These are phyloP conservation scores for Solanum bulbocastanum DNA, from an alignment of 257 asterid species.

Conservation along the genomic window DNA sequence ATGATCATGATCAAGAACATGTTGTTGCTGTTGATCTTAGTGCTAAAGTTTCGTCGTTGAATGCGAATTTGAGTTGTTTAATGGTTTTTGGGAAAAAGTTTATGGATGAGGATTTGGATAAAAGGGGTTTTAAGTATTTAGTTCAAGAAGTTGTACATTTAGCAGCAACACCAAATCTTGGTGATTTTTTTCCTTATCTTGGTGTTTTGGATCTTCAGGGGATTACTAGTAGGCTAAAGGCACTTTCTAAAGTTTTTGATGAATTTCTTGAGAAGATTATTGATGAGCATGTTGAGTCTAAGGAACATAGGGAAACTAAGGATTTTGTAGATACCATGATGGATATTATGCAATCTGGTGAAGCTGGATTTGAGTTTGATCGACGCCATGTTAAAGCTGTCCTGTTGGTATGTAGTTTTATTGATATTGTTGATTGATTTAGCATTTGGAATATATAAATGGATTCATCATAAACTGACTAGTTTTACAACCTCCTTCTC, in stretches of 20 bases:
- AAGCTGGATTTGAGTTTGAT: slow-evolving; percentile 3
- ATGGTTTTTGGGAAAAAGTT: slow-evolving; percentile 20
- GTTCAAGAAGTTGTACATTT: neutral
- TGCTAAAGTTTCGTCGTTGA: neutral
- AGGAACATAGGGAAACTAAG: neutral
- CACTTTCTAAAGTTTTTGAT: neutral
- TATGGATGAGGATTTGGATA: slow-evolving; percentile 1
- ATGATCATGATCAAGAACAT: neutral
- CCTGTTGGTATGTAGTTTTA: slow-evolving; percentile 5
- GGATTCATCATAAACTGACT: neutral
- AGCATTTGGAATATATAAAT: neutral
- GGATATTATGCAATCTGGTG: slow-evolving; percentile 10
- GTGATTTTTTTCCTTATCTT: slow-evolving; percentile 15
- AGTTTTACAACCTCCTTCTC: neutral
- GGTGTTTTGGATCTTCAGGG: slow-evolving; percentile 16
- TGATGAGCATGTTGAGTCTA: neutral
- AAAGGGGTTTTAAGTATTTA: slow-evolving; percentile 4
- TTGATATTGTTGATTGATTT: neutral
- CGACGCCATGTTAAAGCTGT: slow-evolving; percentile 7
- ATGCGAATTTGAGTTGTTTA: slow-evolving; percentile 8
- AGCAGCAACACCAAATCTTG: slow-evolving; percentile 6
- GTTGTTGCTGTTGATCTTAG: slow-evolving; percentile 7
- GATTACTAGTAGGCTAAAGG: neutral
- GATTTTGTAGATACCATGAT: slow-evolving; percentile 13
- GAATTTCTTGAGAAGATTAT: slow-evolving; percentile 7